These are phyloP conservation scores for Rhynchosporium agropyri DNA, from an alignment of 2,329 filamentous ascomycete species.

Conservation along the genomic window DNA sequence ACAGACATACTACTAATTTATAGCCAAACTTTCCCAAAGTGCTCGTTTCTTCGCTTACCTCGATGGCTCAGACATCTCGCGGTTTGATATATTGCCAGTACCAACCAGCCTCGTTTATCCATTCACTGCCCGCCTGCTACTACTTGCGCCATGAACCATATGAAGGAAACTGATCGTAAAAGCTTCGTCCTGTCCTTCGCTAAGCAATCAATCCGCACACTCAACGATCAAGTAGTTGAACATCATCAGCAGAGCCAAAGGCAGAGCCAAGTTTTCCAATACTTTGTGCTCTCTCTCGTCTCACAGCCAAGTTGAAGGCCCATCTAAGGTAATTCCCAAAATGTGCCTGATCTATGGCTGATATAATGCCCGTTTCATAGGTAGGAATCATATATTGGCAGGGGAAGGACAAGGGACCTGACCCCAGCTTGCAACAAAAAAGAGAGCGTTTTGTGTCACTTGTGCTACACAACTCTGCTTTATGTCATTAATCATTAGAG, in stretches of 20 bases:
- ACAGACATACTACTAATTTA: slow-evolving; percentile 29
- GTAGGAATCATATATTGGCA: neutral
- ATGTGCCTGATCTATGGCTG: slow-evolving; percentile 16
- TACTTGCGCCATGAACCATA: slow-evolving; percentile 28
- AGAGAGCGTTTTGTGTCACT: neutral
- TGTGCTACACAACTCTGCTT: slow-evolving; percentile 9
- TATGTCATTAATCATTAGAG: neutral
- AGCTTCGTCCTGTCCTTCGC: neutral
- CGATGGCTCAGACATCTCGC: slow-evolving; percentile 18
- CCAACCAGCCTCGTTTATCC: slow-evolving; percentile 1
- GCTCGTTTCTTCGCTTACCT: slow-evolving; percentile 29
- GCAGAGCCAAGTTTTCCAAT: slow-evolving; percentile 16
- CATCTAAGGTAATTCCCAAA: slow-evolving; percentile 17
- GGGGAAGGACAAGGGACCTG: neutral
- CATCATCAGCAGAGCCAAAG: neutral
- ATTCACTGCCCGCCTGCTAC: slow-evolving; percentile 23
- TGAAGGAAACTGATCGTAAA: slow-evolving; percentile 38
- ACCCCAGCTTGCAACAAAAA: neutral
- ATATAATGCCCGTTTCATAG: slow-evolving; percentile 15
- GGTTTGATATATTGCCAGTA: slow-evolving; percentile 36
- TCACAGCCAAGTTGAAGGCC: neutral
- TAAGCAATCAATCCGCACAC: neutral
- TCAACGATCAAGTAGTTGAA: neutral
- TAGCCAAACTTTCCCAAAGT: slow-evolving; percentile 39
- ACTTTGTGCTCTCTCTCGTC: slow-evolving; percentile 4